Evolutionary conservation across 78 protist species (phyloP).

Genomic region (Dictyostelium firmibasis): DNA sequence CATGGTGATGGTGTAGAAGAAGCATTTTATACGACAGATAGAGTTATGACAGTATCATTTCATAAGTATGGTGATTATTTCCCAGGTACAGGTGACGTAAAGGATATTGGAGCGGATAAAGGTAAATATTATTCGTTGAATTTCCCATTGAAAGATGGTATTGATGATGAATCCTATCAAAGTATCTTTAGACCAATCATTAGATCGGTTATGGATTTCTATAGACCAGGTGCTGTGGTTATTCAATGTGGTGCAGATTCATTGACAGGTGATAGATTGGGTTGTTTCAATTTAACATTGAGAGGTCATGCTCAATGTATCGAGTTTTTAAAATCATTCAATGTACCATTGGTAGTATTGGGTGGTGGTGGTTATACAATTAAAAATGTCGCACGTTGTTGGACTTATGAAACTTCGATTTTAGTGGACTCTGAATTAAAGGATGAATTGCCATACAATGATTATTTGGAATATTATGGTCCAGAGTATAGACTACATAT

Average conservation of each 20-base stretch:
- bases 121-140: conserved; percentile 95
- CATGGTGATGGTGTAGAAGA: conserved; percentile 99
- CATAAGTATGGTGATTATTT: conserved; percentile 96
- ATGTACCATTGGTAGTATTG: conserved; percentile 93
- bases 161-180: conserved; percentile 91
- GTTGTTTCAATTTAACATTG: conserved; percentile 96
- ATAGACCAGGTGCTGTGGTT: conserved; percentile 96
- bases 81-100: conserved; percentile 92
- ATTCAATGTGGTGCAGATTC: conserved; percentile 98
- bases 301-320: conserved; percentile 82
- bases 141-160: conserved; percentile 96
- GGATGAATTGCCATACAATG: conserved; percentile 94
- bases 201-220: conserved; percentile 83
- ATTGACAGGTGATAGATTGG: conserved; percentile 96
- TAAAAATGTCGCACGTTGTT: conserved; percentile 96
- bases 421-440: conserved; percentile 51
- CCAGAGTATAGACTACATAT: conserved; percentile 94
- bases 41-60: conserved; percentile 95
- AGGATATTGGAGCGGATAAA: conserved; percentile 92
- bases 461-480: conserved; percentile 95
- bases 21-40: conserved; percentile 93
- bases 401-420: conserved; percentile 93
- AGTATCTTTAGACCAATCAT: conserved; percentile 91
- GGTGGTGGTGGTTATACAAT: conserved; percentile 99
- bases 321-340: conserved; percentile 76